Evolutionary conservation across 768 basidiomycete species (phyloP).

Genomic region (Xerocomellus chrysenteron): DNA sequence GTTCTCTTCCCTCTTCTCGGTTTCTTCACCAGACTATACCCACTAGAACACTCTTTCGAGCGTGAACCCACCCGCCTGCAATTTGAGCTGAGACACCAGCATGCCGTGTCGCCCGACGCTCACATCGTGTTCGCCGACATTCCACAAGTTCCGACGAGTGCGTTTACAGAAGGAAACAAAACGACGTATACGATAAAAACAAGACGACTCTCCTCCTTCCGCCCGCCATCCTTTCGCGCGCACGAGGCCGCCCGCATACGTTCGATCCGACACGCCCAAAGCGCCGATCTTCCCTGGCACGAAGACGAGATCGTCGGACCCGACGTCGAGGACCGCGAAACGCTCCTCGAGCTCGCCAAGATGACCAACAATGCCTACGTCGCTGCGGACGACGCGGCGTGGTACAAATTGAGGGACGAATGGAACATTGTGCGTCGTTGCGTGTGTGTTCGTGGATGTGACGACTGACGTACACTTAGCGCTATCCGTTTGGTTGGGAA

Average conservation of each 20-base stretch:
- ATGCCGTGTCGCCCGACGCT: slow-evolving; percentile 49
- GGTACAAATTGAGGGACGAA: slow-evolving; percentile 71
- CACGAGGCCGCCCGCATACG: slow-evolving; percentile 44
- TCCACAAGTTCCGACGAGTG: slow-evolving; percentile 12
- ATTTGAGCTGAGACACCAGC: slow-evolving; percentile 63
- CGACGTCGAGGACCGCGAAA: slow-evolving; percentile 72
- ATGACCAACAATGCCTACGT: slow-evolving; percentile 95
- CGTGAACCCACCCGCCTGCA: slow-evolving; percentile 25
- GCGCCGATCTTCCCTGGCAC: slow-evolving; percentile 59
- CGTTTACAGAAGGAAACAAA: slow-evolving; percentile 9
- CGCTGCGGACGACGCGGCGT: slow-evolving; percentile 54
- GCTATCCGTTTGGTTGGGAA: slow-evolving; percentile 89
- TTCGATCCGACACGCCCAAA: slow-evolving; percentile 48
- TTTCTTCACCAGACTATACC: slow-evolving; percentile 16
- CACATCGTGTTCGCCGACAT: slow-evolving; percentile 58
- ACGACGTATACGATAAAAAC: slow-evolving; percentile 40
- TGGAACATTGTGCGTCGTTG: slow-evolving; percentile 55
- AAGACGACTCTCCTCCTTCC: slow-evolving; percentile 38
- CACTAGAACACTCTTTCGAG: background rate
- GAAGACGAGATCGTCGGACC: slow-evolving; percentile 73
- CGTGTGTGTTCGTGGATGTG: too few species aligned
- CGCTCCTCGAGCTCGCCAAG: slow-evolving; percentile 82
- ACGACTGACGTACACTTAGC: background rate
- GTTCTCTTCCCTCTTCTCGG: slow-evolving; percentile 44
- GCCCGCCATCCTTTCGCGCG: slow-evolving; percentile 48